phyloP scores from a whole-genome alignment of 257 asterid genomes.

The Sherardia arvensis region DNA sequence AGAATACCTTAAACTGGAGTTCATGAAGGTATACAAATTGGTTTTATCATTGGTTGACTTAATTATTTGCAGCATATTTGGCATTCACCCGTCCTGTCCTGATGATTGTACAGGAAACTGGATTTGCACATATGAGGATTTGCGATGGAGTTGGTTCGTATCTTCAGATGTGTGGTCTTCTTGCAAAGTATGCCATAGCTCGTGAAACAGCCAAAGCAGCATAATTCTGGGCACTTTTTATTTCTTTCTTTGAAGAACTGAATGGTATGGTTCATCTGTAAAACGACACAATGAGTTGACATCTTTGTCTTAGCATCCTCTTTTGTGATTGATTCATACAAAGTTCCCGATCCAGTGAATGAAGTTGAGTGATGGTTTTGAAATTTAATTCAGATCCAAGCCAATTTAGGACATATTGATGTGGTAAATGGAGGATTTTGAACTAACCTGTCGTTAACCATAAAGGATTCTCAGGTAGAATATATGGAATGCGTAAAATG shows the following conservation, averaged over 20 bases:
- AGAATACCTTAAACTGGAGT: conserved; percentile 83
- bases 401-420: background rate
- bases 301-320: background rate
- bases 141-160: conserved; percentile 95
- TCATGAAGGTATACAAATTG: conserved; percentile 58
- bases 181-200: conserved; percentile 63
- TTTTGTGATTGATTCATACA: background rate
- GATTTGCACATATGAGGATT: conserved; percentile 96
- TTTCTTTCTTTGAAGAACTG: background rate
- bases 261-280: background rate
- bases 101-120: conserved; percentile 58
- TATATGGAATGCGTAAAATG: no score
- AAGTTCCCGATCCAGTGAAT: background rate
- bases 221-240: conserved; percentile 11
- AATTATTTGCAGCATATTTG: background rate
- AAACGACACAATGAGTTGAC: background rate
- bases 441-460: no score
- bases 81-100: conserved; percentile 1
- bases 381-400: background rate
- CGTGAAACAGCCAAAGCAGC: conserved; percentile 78
- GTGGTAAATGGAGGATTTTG: background rate
- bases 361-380: background rate
- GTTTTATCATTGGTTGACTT: background rate
- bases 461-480: no score
- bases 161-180: conserved; percentile 86